Evolutionary conservation across 306 rosid species (phyloP).

Genomic region (Cercis canadensis): DNA sequence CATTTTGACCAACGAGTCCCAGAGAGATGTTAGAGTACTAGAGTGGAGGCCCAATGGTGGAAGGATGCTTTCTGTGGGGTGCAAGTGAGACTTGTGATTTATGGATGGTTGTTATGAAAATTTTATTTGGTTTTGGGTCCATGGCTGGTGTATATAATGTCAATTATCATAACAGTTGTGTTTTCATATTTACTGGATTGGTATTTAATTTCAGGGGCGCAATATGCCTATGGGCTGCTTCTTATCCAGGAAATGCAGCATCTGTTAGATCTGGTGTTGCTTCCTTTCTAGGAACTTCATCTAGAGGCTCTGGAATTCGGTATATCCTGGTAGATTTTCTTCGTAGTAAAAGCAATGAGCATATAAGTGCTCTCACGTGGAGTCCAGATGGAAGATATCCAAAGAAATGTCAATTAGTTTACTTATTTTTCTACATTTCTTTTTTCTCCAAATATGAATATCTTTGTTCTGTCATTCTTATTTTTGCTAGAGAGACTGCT

Average conservation of each 20-base stretch:
- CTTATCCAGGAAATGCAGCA: conserved; percentile 87
- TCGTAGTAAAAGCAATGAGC: conserved; percentile 67
- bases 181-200: conserved; percentile 33
- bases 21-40: conserved; percentile 70
- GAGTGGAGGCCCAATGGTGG: conserved; percentile 98
- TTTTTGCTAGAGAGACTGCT: conserved; percentile 21
- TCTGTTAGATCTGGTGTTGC: conserved; percentile 80
- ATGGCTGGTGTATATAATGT: too few relatives aligned
- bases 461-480: neutral
- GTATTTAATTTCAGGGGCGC: conserved; percentile 62
- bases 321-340: conserved; percentile 88
- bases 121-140: too few relatives aligned
- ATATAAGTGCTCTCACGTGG: conserved; percentile 87
- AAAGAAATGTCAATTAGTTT: conserved; percentile 8
- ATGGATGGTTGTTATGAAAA: conserved; percentile 25
- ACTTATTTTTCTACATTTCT: conserved; percentile 21
- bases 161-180: neutral
- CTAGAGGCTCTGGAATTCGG: conserved; percentile 86
- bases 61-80: conserved; percentile 73
- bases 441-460: conserved; percentile 10
- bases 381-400: conserved; percentile 99
- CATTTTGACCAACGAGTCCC: conserved; percentile 72
- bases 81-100: conserved; percentile 75
- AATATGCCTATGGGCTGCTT: conserved; percentile 90
- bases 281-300: conserved; percentile 73